phyloP scores from a whole-genome alignment of 768 basidiomycete species.

The Xerocomellus chrysenteron region DNA sequence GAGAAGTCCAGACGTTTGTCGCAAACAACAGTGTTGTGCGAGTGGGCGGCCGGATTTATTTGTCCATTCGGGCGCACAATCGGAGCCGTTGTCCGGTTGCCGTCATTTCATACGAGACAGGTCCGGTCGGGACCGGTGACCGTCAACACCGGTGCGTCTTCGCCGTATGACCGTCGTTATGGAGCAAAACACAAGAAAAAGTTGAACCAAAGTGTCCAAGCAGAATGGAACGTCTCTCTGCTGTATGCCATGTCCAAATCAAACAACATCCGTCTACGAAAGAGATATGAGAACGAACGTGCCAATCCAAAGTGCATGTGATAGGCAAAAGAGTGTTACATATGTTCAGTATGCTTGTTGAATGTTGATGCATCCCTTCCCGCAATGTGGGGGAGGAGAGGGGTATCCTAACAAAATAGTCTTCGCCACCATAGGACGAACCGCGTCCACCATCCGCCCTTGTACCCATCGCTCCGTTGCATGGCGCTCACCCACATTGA shows the following conservation, averaged over 20 bases:
- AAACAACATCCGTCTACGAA: conserved; percentile 22
- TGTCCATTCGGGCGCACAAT: not conserved
- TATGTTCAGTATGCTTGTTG: conserved; percentile 31
- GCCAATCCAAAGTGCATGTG: conserved; percentile 19
- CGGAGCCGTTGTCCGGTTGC: conserved; percentile 5
- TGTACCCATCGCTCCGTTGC: conserved; percentile 61
- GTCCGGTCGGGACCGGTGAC: conserved; percentile 7
- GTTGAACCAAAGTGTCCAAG: not conserved
- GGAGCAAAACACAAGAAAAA: not conserved
- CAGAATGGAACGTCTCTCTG: conserved; percentile 2
- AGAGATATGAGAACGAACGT: conserved; percentile 26
- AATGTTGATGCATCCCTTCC: conserved; percentile 5
- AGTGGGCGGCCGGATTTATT: not conserved
- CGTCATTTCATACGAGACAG: conserved; percentile 12
- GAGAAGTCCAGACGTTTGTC: not conserved
- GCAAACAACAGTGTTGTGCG: not conserved
- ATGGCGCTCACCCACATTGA: conserved; percentile 73
- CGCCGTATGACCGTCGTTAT: not conserved
- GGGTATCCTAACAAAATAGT: conserved; percentile 62
- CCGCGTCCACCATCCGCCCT: conserved; percentile 77
- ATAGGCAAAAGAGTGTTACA: conserved; percentile 36
- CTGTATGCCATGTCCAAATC: conserved; percentile 23
- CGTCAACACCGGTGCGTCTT: not conserved
- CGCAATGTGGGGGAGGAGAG: not conserved
- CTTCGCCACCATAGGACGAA: conserved; percentile 79